phyloP scores from a whole-genome alignment of 176 grass and related monocot genomes.

The Elymus sibiricus region DNA sequence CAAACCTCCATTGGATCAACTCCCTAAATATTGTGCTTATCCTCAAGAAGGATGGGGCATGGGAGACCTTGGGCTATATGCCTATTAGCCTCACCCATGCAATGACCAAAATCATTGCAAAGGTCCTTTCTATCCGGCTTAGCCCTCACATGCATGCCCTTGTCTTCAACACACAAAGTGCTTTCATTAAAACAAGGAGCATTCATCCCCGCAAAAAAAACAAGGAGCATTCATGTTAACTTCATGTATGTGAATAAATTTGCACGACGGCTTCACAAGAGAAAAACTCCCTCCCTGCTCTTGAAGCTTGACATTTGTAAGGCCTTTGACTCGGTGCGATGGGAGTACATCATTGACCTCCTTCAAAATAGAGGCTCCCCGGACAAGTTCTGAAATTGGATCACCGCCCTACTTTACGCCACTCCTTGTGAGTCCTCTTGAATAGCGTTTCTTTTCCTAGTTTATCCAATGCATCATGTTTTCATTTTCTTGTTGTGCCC shows the following conservation, averaged over 20 bases:
- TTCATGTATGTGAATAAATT: background rate
- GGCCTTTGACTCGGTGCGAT: background rate
- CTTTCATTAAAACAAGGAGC: background rate
- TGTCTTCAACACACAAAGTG: background rate
- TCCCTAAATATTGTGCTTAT: too few species aligned
- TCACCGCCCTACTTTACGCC: background rate
- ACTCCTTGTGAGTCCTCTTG: background rate
- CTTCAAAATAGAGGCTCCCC: background rate
- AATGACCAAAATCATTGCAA: background rate
- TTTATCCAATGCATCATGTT: too few species aligned
- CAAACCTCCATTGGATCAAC: too few species aligned
- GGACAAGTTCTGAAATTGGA: too few species aligned
- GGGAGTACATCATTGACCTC: background rate
- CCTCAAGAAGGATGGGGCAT: too few species aligned
- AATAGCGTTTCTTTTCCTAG: background rate
- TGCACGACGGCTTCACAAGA: background rate
- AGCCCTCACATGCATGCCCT: background rate
- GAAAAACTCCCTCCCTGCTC: background rate
- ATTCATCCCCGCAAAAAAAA: background rate
- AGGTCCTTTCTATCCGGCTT: background rate
- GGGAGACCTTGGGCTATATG: too few species aligned
- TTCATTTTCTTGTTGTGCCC: too few species aligned
- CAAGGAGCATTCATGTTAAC: background rate
- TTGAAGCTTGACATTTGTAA: background rate
- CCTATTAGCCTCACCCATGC: background rate